Percentiles rank a stretch among this genome's conserved stretches.
These are phyloP conservation scores for Eutrema salsugineum DNA, from an alignment of 441 rosid genomes.

Conservation along the genomic window DNA sequence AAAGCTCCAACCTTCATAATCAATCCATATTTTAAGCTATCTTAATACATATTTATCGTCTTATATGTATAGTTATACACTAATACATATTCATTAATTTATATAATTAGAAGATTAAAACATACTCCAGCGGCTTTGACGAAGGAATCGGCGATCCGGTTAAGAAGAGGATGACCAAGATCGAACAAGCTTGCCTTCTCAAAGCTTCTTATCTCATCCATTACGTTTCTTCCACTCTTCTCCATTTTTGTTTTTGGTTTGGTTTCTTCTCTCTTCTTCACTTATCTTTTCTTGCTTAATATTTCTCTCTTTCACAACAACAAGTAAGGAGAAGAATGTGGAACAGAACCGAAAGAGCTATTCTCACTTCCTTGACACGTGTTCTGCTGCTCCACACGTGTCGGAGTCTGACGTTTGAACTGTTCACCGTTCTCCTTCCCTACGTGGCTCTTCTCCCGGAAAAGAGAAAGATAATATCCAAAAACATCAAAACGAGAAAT, in stretches of 20 bases:
- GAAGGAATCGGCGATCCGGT: constrained; percentile 81
- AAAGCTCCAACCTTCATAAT: constrained; percentile 67
- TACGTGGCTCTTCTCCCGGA: constrained; percentile 14
- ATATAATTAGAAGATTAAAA: background rate
- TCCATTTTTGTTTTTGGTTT: constrained; percentile 35
- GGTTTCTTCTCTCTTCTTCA: constrained; percentile 16
- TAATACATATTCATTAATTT: too few species aligned
- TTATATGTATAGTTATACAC: background rate
- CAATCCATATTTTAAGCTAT: background rate
- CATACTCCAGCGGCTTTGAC: constrained; percentile 85
- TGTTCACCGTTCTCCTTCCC: constrained; percentile 6
- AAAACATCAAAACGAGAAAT: too few species aligned
- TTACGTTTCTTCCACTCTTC: constrained; percentile 37
- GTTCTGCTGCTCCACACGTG: constrained; percentile 25
- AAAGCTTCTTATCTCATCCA: constrained; percentile 51
- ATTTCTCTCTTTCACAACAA: background rate
- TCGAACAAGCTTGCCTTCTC: constrained; percentile 68
- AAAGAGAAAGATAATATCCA: background rate
- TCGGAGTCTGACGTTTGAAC: constrained; percentile 17
- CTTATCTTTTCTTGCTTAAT: background rate
- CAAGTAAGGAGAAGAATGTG: constrained; percentile 13
- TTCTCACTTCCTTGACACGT: constrained; percentile 18
- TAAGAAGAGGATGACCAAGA: constrained; percentile 92
- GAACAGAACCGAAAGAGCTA: constrained; percentile 17
- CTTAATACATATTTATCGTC: background rate